Evolutionary conservation across 352 stramenopile species (phyloP).

Genomic region (Pythium oligandrum): DNA sequence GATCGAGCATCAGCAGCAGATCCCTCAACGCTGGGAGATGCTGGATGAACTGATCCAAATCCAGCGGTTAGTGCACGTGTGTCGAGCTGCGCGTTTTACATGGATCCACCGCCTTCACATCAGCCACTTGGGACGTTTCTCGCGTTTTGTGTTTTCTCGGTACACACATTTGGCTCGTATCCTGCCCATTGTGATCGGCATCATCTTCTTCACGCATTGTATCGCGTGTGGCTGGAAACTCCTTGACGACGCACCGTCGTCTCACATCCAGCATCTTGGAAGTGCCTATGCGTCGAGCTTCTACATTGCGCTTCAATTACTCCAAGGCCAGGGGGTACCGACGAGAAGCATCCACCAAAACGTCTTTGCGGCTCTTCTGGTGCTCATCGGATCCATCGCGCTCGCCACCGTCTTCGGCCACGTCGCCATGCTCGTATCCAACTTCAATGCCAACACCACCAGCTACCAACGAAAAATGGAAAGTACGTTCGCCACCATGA

Average conservation of each 20-base stretch:
- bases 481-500: conserved; percentile 45
- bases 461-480: conserved; percentile 69
- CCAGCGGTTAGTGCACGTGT: no score
- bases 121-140: conserved; percentile 6
- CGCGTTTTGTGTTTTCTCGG: conserved; percentile 29
- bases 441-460: conserved; percentile 44
- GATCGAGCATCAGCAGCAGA: background rate
- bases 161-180: conserved; percentile 23
- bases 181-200: conserved; percentile 7
- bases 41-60: no score
- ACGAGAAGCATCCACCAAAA: conserved; percentile 24
- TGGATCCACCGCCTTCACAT: conserved; percentile 4
- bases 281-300: background rate
- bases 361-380: conserved; percentile 32
- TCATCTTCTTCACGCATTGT: conserved; percentile 20
- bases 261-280: background rate
- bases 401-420: conserved; percentile 61
- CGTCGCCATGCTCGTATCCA: conserved; percentile 53
- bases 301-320: conserved; percentile 27
- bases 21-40: conserved; percentile 2
- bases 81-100: background rate
- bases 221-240: conserved; percentile 20
- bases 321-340: conserved; percentile 43
- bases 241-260: background rate
- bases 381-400: conserved; percentile 46